These are phyloP conservation scores for Zasmidium cellare DNA, from an alignment of 2,329 filamentous ascomycete genomes.

Conservation along the genomic window DNA sequence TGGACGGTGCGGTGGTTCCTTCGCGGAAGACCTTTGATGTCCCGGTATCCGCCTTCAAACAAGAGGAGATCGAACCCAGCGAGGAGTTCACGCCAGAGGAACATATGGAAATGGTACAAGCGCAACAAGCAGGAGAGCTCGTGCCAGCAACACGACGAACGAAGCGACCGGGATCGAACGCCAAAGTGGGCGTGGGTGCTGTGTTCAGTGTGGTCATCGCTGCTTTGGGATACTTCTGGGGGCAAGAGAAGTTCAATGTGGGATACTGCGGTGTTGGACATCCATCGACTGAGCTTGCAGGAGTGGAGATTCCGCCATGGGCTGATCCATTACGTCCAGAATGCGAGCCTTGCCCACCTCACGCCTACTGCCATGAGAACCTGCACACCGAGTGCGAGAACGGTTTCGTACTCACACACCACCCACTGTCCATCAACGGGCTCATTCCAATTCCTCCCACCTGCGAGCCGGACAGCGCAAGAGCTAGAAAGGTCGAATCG, in stretches of 20 bases:
- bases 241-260: conserved; percentile 93
- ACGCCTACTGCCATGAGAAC: conserved; percentile 83
- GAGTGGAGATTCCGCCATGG: conserved; percentile 71
- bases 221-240: conserved; percentile 78
- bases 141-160: conserved; percentile 42
- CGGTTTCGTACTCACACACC: conserved; percentile 81
- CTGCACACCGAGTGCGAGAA: conserved; percentile 78
- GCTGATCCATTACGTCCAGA: conserved; percentile 70
- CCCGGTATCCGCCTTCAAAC: conserved; percentile 48
- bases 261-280: conserved; percentile 86
- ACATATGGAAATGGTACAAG: conserved; percentile 74
- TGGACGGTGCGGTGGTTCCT: conserved; percentile 55
- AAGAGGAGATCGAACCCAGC: conserved; percentile 64
- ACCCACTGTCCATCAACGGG: conserved; percentile 80
- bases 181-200: conserved; percentile 65
- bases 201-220: conserved; percentile 69
- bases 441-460: conserved; percentile 82
- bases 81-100: conserved; percentile 96
- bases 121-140: conserved; percentile 55
- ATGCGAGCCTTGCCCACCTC: conserved; percentile 86
- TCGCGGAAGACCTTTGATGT: conserved; percentile 62
- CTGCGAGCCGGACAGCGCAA: conserved; percentile 93
- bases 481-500: conserved; percentile 79
- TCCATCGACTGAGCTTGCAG: conserved; percentile 58
- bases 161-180: conserved; percentile 45